Evolutionary conservation across 2,329 filamentous ascomycete genomes (phyloP).

Genomic region (Penicillium vulpinum): DNA sequence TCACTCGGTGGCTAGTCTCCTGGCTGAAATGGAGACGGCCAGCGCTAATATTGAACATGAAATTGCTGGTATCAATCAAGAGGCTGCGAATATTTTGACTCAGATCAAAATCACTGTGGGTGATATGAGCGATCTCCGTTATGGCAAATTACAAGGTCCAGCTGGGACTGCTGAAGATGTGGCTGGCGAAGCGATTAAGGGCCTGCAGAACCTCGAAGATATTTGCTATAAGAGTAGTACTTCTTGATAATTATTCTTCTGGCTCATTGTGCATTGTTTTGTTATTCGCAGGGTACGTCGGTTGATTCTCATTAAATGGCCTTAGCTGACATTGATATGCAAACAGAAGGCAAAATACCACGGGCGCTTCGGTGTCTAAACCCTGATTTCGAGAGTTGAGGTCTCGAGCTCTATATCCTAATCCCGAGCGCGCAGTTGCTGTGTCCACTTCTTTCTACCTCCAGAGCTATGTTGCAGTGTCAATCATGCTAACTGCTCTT

Average conservation of each 20-base stretch:
- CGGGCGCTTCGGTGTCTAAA: background rate
- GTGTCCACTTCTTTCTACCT: background rate
- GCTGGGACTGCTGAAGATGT: conserved; percentile 60
- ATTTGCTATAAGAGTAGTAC: conserved; percentile 53
- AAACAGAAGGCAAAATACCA: background rate
- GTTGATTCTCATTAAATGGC: background rate
- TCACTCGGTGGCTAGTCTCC: conserved; percentile 65
- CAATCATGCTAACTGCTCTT: background rate
- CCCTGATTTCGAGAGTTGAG: background rate
- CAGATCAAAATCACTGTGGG: conserved; percentile 67
- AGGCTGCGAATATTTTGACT: conserved; percentile 61
- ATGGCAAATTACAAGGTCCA: conserved; percentile 64
- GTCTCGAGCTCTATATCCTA: background rate
- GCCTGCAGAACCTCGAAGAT: conserved; percentile 63
- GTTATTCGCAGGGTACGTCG: background rate
- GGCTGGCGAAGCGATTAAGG: conserved; percentile 66
- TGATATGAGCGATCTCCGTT: conserved; percentile 76
- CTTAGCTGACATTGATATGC: background rate
- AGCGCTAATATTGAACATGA: conserved; percentile 66
- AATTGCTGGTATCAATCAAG: conserved; percentile 63
- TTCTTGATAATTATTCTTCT: conserved; percentile 4
- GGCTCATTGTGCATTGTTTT: background rate
- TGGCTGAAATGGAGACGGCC: conserved; percentile 69
- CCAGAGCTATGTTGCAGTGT: background rate
- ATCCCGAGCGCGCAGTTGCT: background rate